Evolutionary conservation across 148 eudicot species (phyloP).

Genomic region (Dianthus caryophyllus): DNA sequence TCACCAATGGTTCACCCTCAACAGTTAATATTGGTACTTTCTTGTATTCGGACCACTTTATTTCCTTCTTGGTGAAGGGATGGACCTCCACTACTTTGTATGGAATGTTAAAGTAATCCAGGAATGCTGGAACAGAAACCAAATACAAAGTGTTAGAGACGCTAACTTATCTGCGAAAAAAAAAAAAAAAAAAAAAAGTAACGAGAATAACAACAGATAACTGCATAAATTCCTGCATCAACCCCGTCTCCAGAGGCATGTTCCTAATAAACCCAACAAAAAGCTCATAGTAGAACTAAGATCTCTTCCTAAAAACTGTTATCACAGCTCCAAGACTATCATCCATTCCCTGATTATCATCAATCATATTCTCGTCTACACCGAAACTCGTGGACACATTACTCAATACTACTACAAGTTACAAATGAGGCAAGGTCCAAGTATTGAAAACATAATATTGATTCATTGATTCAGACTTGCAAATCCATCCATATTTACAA

Average conservation of each 20-base stretch:
- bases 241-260: too few species aligned
- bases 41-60: constrained; percentile 94
- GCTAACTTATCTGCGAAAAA: not conserved
- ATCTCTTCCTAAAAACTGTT: not conserved
- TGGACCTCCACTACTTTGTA: constrained; percentile 98
- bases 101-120: constrained; percentile 80
- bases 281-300: not conserved
- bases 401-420: too few species aligned
- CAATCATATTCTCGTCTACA: too few species aligned
- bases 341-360: not conserved
- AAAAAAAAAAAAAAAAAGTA: not conserved
- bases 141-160: constrained; percentile 11
- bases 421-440: too few species aligned
- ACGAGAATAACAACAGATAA: too few species aligned
- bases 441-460: too few species aligned
- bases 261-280: not conserved
- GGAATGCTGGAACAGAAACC: constrained; percentile 66
- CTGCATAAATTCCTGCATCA: too few species aligned
- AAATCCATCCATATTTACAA: too few species aligned
- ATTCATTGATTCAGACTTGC: too few species aligned
- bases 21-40: constrained; percentile 89
- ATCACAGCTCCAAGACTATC: not conserved
- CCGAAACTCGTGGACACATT: too few species aligned
- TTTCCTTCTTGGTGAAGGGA: constrained; percentile 93
- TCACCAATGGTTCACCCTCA: constrained; percentile 81